These are phyloP conservation scores for Mallotus nudiflorus DNA, from an alignment of 345 rosid genomes.

Conservation along the genomic window DNA sequence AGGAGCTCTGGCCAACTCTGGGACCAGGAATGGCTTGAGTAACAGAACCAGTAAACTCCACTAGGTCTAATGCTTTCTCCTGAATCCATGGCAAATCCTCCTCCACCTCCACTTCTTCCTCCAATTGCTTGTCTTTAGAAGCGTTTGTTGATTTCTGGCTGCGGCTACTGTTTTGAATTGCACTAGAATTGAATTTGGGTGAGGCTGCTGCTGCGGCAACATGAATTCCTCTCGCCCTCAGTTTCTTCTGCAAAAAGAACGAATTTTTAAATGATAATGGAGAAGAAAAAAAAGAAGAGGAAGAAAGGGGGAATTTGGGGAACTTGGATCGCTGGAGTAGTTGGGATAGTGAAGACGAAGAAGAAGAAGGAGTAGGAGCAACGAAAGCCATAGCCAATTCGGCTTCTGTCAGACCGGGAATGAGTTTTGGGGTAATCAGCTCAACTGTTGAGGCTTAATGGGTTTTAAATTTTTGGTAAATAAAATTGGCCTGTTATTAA, in stretches of 20 bases:
- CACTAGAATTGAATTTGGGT: conserved; percentile 32
- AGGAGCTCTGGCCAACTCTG: conserved; percentile 77
- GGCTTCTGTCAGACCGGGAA: background rate
- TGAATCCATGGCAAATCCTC: conserved; percentile 94
- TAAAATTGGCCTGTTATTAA: no score
- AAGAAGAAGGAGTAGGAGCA: conserved; percentile 8
- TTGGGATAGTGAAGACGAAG: conserved; percentile 19
- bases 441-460: background rate
- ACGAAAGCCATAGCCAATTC: conserved; percentile 12
- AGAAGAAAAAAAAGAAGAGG: conserved; percentile 9
- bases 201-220: conserved; percentile 26
- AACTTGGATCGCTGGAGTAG: conserved; percentile 29
- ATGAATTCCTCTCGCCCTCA: background rate
- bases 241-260: background rate
- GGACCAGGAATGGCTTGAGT: conserved; percentile 97
- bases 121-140: conserved; percentile 33
- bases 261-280: conserved; percentile 15
- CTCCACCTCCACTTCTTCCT: conserved; percentile 69
- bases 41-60: conserved; percentile 88
- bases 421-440: background rate
- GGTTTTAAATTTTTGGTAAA: no score
- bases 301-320: conserved; percentile 15
- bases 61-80: conserved; percentile 87
- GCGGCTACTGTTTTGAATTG: background rate
- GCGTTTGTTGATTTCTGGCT: conserved; percentile 20